Percentiles rank a stretch among this genome's conserved stretches.
These are phyloP conservation scores for Rhizopus sp. DNA, from an alignment of 371 early-diverging fungal genomes.

Conservation along the genomic window DNA sequence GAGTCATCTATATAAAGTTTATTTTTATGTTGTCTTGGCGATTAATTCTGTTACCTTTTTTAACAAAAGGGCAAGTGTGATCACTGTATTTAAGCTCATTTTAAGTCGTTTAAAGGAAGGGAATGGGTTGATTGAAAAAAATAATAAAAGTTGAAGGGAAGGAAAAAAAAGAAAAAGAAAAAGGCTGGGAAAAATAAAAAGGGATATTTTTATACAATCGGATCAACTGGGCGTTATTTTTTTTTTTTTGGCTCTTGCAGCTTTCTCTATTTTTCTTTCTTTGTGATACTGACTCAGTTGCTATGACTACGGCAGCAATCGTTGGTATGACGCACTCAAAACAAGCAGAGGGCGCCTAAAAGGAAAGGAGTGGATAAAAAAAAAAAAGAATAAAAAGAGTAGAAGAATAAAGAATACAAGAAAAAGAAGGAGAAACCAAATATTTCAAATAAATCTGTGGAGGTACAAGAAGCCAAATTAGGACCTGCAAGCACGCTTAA, in stretches of 20 bases:
- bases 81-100: constrained; percentile 39
- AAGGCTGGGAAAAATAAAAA: constrained; percentile 13
- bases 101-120: constrained; percentile 14
- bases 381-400: constrained; percentile 1
- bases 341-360: background rate
- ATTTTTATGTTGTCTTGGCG: background rate
- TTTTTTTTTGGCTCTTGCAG: background rate
- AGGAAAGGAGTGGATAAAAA: background rate
- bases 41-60: constrained; percentile 31
- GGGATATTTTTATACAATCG: constrained; percentile 3
- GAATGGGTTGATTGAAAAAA: constrained; percentile 19
- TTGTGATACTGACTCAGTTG: too few relatives aligned
- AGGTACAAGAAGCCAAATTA: background rate
- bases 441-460: constrained; percentile 1
- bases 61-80: constrained; percentile 35
- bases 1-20: constrained; percentile 20
- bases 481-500: background rate
- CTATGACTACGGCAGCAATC: too few relatives aligned
- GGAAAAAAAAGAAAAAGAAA: constrained; percentile 2
- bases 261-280: too few relatives aligned
- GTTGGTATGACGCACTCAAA: too few relatives aligned
- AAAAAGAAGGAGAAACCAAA: constrained; percentile 7
- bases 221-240: background rate
- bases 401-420: background rate
- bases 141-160: background rate